Percentiles rank a stretch among this genome's conserved stretches.
Evolutionary conservation across 352 stramenopile genomes (phyloP).

Genomic region (Globisporangium spiculum): DNA sequence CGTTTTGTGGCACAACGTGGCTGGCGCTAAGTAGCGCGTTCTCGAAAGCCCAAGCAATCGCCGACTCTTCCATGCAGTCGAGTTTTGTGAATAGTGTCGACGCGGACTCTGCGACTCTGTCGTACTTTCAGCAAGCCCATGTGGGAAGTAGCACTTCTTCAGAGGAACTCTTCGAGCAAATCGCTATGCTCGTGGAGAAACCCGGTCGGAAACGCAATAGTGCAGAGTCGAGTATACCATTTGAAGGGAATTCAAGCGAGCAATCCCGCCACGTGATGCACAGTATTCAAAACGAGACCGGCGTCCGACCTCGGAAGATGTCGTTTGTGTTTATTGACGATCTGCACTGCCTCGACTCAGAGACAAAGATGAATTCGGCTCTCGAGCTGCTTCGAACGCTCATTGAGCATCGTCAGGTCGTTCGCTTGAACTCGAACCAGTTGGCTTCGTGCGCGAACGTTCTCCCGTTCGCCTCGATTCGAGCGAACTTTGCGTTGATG

Average conservation of each 20-base stretch:
- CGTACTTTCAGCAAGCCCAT: constrained; percentile 15
- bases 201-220: not conserved
- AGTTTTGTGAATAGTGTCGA: not conserved
- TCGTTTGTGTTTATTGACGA: constrained; percentile 62
- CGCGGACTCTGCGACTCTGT: not conserved
- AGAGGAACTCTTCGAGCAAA: constrained; percentile 12
- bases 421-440: constrained; percentile 35
- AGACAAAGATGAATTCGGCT: constrained; percentile 26
- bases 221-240: not conserved
- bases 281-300: not conserved
- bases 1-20: constrained; percentile 31
- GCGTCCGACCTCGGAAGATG: not conserved
- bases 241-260: not conserved
- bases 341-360: constrained; percentile 36
- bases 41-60: constrained; percentile 27
- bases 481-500: constrained; percentile 12
- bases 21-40: constrained; percentile 31
- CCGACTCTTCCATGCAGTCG: constrained; percentile 4
- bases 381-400: constrained; percentile 52
- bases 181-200: constrained; percentile 13
- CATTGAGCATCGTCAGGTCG: constrained; percentile 32
- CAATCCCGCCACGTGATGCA: not conserved
- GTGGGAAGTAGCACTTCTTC: constrained; percentile 13
- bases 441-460: constrained; percentile 26
- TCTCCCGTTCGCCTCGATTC: constrained; percentile 30